A percentile compares a stretch with the other conserved stretches of the same genome.
These are phyloP conservation scores for Peltaster fructicola DNA, from an alignment of 2,329 filamentous ascomycete genomes.

Conservation along the genomic window DNA sequence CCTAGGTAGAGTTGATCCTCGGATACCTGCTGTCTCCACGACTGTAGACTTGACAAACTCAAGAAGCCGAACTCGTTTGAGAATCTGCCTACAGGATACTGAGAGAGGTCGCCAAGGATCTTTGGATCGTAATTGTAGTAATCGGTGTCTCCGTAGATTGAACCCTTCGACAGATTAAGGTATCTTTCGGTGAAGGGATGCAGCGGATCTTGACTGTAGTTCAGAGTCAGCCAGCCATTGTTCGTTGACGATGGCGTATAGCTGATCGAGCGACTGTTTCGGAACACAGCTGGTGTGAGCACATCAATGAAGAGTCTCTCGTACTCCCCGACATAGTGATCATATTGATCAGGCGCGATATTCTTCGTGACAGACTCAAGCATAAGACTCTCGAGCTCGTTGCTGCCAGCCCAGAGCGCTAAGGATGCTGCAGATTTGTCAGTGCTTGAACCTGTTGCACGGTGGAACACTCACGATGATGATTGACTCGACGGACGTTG, in stretches of 20 bases:
- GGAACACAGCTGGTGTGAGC: conserved; percentile 38
- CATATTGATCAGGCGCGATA: conserved; percentile 27
- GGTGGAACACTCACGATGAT: conserved; percentile 28
- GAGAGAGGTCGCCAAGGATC: conserved; percentile 35
- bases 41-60: conserved; percentile 42
- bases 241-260: conserved; percentile 43
- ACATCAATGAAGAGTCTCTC: conserved; percentile 40
- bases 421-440: conserved; percentile 13
- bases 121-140: conserved; percentile 39
- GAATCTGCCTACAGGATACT: conserved; percentile 41
- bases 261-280: conserved; percentile 40
- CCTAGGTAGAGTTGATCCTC: conserved; percentile 39
- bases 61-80: conserved; percentile 48
- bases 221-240: conserved; percentile 38
- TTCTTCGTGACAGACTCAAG: conserved; percentile 22
- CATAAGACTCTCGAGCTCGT: conserved; percentile 42
- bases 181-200: conserved; percentile 39
- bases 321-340: conserved; percentile 33
- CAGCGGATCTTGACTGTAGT: conserved; percentile 31
- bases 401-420: conserved; percentile 27
- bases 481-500: conserved; percentile 42
- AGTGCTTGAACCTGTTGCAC: neutral
- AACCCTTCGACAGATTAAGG: conserved; percentile 32
- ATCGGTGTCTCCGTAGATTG: conserved; percentile 40
- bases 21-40: conserved; percentile 37